Evolutionary conservation across 345 rosid genomes (phyloP).

Genomic region (Fremontodendron californicum): DNA sequence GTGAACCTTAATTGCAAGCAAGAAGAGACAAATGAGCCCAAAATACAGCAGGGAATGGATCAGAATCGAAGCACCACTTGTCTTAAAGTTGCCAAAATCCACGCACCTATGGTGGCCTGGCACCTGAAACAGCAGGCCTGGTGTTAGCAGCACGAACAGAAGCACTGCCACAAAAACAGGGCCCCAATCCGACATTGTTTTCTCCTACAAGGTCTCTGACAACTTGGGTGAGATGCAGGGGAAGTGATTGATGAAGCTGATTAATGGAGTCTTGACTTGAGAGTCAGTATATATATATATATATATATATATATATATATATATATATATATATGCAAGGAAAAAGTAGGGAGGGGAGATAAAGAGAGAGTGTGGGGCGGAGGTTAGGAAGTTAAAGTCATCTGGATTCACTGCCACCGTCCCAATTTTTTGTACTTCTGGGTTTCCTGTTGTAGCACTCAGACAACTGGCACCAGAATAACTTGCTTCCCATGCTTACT

Average conservation of each 20-base stretch:
- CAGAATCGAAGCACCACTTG: constrained; percentile 52
- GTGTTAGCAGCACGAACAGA: constrained; percentile 1
- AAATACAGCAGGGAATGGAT: constrained; percentile 49
- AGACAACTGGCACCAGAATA: constrained; percentile 1
- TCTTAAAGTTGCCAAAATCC: constrained; percentile 6
- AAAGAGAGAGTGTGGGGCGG: no score
- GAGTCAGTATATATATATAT: neutral
- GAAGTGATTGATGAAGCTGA: neutral
- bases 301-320: neutral
- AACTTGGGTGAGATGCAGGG: neutral
- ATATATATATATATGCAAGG: neutral
- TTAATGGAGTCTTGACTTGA: neutral
- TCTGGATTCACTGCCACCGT: no score
- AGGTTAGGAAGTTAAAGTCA: no score
- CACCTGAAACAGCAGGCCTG: constrained; percentile 12
- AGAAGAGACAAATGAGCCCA: constrained; percentile 24
- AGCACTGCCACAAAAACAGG: constrained; percentile 47
- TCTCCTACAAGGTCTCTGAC: neutral
- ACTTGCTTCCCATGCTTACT: neutral
- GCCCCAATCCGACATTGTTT: constrained; percentile 55
- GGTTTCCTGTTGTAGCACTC: neutral
- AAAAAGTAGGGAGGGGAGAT: neutral
- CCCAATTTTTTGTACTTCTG: neutral
- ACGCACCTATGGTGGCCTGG: constrained; percentile 37
- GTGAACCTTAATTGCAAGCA: constrained; percentile 44